A percentile compares a stretch with the other conserved stretches of the same genome.
phyloP scores from a whole-genome alignment of 257 asterid genomes.

The Solanum microdontum region DNA sequence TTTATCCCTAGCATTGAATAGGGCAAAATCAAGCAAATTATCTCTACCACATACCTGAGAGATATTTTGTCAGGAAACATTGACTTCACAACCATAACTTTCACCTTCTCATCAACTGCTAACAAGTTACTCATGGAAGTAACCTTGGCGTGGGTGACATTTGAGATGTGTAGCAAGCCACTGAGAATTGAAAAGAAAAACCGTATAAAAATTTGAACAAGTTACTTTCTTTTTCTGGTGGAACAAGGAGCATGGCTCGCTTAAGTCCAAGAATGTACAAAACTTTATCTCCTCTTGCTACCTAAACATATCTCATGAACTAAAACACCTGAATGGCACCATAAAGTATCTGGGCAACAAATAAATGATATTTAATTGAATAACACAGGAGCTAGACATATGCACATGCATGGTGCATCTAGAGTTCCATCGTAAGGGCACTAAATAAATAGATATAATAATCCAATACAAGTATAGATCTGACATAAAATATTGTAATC shows the following conservation, averaged over 20 bases:
- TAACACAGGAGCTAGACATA: not conserved
- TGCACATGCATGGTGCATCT: not conserved
- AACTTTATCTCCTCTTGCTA: not conserved
- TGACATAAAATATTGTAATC: not conserved
- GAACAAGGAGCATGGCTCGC: not conserved
- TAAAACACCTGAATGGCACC: not conserved
- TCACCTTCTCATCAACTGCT: conserved; percentile 66
- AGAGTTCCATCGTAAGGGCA: not conserved
- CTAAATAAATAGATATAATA: not conserved
- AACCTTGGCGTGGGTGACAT: conserved; percentile 41
- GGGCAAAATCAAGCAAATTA: not conserved
- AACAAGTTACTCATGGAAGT: conserved; percentile 55
- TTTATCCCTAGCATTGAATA: not conserved
- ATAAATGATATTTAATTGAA: not conserved
- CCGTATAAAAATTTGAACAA: not conserved
- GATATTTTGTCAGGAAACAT: conserved; percentile 73
- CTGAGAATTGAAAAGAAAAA: conserved; percentile 24
- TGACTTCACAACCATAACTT: conserved; percentile 72
- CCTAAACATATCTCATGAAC: not conserved
- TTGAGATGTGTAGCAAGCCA: conserved; percentile 88
- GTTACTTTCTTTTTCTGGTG: not conserved
- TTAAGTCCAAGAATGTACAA: not conserved
- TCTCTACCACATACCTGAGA: conserved; percentile 46
- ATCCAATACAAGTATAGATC: not conserved
- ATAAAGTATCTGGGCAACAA: not conserved